Base-by-base conservation (phyloP, 768 basidiomycete species). In the Tylopilus rubrobrunneus region DNA sequence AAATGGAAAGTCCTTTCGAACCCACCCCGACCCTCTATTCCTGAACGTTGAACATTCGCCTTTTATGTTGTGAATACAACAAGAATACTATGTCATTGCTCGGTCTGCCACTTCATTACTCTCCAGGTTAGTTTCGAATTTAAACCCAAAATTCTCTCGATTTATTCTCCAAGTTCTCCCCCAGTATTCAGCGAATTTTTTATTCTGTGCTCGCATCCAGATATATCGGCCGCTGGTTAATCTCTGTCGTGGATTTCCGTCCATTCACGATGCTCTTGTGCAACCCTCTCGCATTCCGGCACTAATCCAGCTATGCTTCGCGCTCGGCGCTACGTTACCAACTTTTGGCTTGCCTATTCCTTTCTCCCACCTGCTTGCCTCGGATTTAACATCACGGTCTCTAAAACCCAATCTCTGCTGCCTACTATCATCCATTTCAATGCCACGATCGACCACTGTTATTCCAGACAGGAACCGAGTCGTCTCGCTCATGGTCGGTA, bases 221-320 rank as follows among this genome's bases (percentile, higher is more conserved):
- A 4, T 25, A 25, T 25, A 25, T 25, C 25, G 25, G 25, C 5
- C 25, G 25, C 25, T 25, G 25, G 25, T 5, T 4, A 25, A 25
- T 25, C 25, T 25, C 25, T 25, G 25, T 25, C 25, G 25, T 19
- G 19, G 19, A 19, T 19, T 19, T 19, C 19, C 25, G 4, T 25
- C 25, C 25, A 1, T 1, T 25, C 25, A 25, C 25, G 5, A 25
- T 25, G 19, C 37, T 37, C 43, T 58, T 7, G 12, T n/a, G 2
- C 49, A 58, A 17, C 43, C 56, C 2, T 49, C 50, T 15, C 27
- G 28, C 37, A 40, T 49, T 43, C 47, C 57, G 1, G 23, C 37
- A 3, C 21, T 31, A 27, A 34, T 17, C 4, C 4, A 9, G 2
- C 34, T 47, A 25, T 7, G 2, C 3, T 48, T 34, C 23, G 14